A percentile compares a stretch with the other conserved stretches of the same genome.
Conservation (phyloP, 1,139 yeast genomes). For the Casaregolazyma lundiana region DNA sequence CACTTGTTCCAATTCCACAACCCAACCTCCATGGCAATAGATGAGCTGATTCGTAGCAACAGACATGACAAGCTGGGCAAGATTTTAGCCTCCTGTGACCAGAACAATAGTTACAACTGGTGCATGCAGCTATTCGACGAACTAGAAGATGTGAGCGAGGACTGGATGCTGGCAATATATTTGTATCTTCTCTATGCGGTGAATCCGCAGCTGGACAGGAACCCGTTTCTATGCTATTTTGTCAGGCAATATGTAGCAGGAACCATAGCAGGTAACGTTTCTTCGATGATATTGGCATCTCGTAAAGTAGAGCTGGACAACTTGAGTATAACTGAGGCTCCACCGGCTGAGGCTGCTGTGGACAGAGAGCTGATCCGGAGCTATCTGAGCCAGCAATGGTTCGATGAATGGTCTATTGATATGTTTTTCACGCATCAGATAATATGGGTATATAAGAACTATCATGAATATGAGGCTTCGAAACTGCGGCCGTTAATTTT, state of each 20-base stretch:
- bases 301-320: neutral
- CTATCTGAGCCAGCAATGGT: conserved; percentile 2
- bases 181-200: conserved; percentile 2
- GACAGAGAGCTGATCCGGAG: neutral
- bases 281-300: conserved; percentile 1
- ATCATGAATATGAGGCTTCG: neutral
- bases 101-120: conserved; percentile 1
- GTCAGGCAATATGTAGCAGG: conserved; percentile 7
- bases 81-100: neutral
- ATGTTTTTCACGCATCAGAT: conserved; percentile 2
- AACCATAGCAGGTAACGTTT: neutral
- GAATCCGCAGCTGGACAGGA: conserved; percentile 8
- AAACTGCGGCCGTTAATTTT: neutral
- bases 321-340: neutral
- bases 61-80: neutral
- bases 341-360: neutral
- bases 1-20: neutral
- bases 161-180: neutral
- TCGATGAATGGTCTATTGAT: neutral
- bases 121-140: conserved; percentile 5
- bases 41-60: neutral
- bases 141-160: neutral
- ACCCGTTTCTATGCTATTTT: conserved; percentile 18
- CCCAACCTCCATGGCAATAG: too few species aligned
- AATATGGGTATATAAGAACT: neutral